Percentiles rank a stretch among this genome's conserved stretches.
Conservation (phyloP, 257 asterid species). For the Nicotiana tabacum region DNA sequence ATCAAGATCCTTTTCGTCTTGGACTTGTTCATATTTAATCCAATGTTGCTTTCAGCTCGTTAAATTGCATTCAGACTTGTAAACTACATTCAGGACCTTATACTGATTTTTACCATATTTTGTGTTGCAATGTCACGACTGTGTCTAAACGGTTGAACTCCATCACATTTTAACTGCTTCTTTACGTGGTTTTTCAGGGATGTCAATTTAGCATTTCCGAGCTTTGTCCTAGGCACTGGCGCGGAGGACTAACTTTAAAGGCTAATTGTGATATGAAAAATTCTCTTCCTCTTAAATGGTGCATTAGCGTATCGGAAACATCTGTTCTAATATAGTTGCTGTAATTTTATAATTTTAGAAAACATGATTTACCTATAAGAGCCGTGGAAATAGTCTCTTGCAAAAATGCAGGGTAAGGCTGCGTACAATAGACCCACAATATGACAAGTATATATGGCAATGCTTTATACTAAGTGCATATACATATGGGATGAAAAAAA, state of each 20-base stretch:
- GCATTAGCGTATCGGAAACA: neutral
- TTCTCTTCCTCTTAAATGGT: neutral
- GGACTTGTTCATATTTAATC: too few species aligned
- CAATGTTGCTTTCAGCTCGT: neutral
- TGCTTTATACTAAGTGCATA: too few species aligned
- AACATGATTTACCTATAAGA: neutral
- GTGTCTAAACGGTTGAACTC: neutral
- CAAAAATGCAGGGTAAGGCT: too few species aligned
- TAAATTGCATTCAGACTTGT: neutral
- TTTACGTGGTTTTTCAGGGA: constrained; percentile 14
- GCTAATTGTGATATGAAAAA: neutral
- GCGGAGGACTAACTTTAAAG: constrained; percentile 4
- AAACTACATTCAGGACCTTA: neutral
- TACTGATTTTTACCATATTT: neutral
- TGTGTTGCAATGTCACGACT: neutral
- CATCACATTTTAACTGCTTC: neutral
- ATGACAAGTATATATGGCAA: too few species aligned
- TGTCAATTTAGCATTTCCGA: constrained; percentile 18
- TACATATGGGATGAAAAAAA: too few species aligned
- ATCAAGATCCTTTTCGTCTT: neutral
- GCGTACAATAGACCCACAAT: too few species aligned
- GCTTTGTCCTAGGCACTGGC: constrained; percentile 20
- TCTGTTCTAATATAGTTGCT: neutral
- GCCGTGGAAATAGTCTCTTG: too few species aligned
- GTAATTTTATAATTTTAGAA: neutral